Base-by-base conservation (phyloP, 2,329 filamentous ascomycete species). In the Apiospora saccharicola region DNA sequence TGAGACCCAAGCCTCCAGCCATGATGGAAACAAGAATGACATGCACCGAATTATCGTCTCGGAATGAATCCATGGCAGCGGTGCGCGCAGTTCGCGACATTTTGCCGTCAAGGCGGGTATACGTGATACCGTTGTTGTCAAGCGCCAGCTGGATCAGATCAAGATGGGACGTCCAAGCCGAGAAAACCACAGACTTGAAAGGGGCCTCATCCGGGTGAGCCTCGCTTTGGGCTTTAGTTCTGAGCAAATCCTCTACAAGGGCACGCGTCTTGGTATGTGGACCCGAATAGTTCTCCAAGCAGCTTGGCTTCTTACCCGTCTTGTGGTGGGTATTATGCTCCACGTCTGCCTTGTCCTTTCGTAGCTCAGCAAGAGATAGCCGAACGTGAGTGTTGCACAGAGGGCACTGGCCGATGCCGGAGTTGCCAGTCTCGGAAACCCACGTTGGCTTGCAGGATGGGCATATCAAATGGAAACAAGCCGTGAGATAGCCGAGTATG, bases 151-250 rank as follows among this genome's bases (percentile, higher is more conserved):
- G 91, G 76, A 99, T 97, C 26, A 99, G 89, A 80, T 98, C 95
- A 22, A 99, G 90, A 80, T 98, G 95, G 0, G 93, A 92, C 0
- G 96, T 98, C 95, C 96, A 98, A n/a, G 92, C 92, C 0, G 95
- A 98, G 82, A 98, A 98, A 8, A 99, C 91, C 19, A 99, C 95
- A 37, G 94, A 96, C 81, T 98, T 98, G 83, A 94, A 93, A 0
- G 95, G 95, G 0, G 90, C 89, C 78, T 95, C 90, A 14, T 89
- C 83, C 0, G 90, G 89, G 13, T 89, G 85, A 0, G 83, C 84
- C 49, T 88, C 86, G 73, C 90, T 94, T 79, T 92, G 89, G 0
- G 86, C 85, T 72, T 90, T 90, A 70, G 90, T 90, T 69, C 87
- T 85, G 1, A 93, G 82, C 10, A 99, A 88, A 74, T 94, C 91